A percentile compares a stretch with the other conserved stretches of the same genome.
These are phyloP conservation scores for Gracilaria domingensis DNA, from an alignment of 23 red algal genomes.

Conservation along the genomic window DNA sequence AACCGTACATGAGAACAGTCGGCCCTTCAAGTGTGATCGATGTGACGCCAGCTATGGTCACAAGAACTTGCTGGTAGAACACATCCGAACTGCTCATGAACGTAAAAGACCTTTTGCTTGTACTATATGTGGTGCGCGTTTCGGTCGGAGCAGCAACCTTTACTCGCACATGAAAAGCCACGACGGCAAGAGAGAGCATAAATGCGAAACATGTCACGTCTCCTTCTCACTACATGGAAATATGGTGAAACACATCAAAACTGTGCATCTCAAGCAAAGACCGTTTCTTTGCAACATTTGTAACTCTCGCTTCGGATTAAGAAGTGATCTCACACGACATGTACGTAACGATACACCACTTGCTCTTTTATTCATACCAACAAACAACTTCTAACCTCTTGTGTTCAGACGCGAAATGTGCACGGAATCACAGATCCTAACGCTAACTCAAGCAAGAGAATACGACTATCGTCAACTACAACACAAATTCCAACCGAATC, in stretches of 20 bases:
- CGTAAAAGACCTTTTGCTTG: conserved; percentile 71
- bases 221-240: conserved; percentile 68
- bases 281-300: conserved; percentile 73
- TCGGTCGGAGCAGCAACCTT: conserved; percentile 65
- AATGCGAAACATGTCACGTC: conserved; percentile 73
- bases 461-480: conserved; percentile 3
- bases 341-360: conserved; percentile 15
- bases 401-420: conserved; percentile 13
- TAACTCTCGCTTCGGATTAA: conserved; percentile 62
- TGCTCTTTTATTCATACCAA: neutral
- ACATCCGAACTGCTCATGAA: conserved; percentile 67
- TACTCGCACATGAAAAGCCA: conserved; percentile 71
- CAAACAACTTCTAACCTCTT: neutral
- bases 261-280: conserved; percentile 69
- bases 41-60: conserved; percentile 67
- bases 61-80: conserved; percentile 72
- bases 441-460: conserved; percentile 22
- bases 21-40: conserved; percentile 75
- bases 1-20: conserved; percentile 65
- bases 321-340: conserved; percentile 62
- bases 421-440: conserved; percentile 18
- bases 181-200: conserved; percentile 60
- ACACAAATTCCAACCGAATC: neutral
- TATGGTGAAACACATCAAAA: conserved; percentile 69
- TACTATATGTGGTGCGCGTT: conserved; percentile 52